Percentiles rank a stretch among this genome's conserved stretches.
Evolutionary conservation across 345 rosid genomes (phyloP).

Genomic region (Gossypium rotundifolium): DNA sequence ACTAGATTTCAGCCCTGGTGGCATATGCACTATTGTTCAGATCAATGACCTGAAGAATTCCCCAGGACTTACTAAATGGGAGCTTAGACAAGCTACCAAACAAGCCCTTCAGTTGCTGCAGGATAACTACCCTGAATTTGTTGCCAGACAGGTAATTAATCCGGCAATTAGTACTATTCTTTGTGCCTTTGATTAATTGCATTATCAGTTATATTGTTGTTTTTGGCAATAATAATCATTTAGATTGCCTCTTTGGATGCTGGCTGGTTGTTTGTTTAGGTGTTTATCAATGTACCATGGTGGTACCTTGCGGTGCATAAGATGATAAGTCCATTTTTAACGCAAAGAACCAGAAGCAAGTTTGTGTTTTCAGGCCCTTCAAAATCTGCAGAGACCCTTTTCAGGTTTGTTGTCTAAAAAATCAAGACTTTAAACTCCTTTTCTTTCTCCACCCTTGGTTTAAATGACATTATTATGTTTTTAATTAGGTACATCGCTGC

Average conservation of each 20-base stretch:
- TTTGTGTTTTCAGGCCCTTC: constrained; percentile 84
- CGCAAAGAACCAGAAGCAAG: constrained; percentile 91
- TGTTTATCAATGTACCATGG: constrained; percentile 96
- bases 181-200: no score
- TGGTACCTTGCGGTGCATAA: constrained; percentile 85
- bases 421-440: neutral
- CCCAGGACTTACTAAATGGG: constrained; percentile 60
- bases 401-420: constrained; percentile 46
- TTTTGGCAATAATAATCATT: no score
- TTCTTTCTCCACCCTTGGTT: neutral
- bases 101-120: constrained; percentile 68
- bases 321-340: constrained; percentile 23
- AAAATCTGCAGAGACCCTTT: constrained; percentile 66
- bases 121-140: constrained; percentile 67
- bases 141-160: constrained; percentile 39
- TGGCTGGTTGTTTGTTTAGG: constrained; percentile 26
- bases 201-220: neutral
- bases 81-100: constrained; percentile 60
- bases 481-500: constrained; percentile 51
- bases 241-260: no score
- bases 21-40: constrained; percentile 56
- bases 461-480: neutral
- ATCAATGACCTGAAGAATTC: constrained; percentile 78
- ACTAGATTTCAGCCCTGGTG: constrained; percentile 65
- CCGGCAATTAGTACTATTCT: no score